phyloP scores from a whole-genome alignment of 441 rosid genomes.

The Populus tomentosa region DNA sequence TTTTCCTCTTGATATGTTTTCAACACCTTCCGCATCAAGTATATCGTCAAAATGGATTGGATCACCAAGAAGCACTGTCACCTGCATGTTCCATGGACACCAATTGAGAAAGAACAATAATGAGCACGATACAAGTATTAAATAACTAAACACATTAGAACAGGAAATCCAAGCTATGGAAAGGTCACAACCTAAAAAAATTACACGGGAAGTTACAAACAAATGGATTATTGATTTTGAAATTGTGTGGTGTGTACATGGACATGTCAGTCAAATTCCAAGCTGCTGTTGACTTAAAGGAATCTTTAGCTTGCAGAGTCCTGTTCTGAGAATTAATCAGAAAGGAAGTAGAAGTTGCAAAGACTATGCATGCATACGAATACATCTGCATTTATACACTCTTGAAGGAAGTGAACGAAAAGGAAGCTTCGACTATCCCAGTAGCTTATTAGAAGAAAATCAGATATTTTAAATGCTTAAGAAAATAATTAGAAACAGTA shows the following conservation, averaged over 20 bases:
- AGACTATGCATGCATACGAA: neutral
- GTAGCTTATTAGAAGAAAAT: neutral
- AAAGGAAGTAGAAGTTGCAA: neutral
- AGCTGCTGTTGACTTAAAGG: neutral
- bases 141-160: neutral
- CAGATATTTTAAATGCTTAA: neutral
- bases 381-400: neutral
- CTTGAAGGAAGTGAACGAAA: neutral
- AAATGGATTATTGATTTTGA: neutral
- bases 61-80: slow-evolving; percentile 79
- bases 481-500: neutral
- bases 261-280: neutral
- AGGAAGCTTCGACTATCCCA: neutral
- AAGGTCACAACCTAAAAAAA: neutral
- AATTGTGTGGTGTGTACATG: neutral
- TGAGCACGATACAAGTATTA: neutral
- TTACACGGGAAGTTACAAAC: neutral
- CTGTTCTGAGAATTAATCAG: neutral
- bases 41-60: slow-evolving; percentile 74
- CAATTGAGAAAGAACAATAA: neutral
- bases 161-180: neutral
- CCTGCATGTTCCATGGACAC: slow-evolving; percentile 34
- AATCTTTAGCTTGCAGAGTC: neutral
- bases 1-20: slow-evolving; percentile 52
- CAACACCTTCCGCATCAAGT: slow-evolving; percentile 36